Evolutionary conservation across 2,329 filamentous ascomycete genomes (phyloP).

Genomic region (Parastagonospora nodorum): DNA sequence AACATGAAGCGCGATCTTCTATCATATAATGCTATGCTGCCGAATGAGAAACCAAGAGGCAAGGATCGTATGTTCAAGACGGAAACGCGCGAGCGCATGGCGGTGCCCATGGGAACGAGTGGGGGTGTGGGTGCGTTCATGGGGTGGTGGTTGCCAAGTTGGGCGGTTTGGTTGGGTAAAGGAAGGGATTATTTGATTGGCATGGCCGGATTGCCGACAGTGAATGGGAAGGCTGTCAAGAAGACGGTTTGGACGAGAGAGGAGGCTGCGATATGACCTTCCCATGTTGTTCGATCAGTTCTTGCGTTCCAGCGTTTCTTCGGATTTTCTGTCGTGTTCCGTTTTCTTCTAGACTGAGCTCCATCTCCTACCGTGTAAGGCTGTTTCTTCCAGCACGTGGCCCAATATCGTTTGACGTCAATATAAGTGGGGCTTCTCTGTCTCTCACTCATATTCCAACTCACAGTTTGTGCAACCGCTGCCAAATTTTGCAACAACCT

Average conservation of each 20-base stretch:
- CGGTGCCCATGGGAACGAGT: constrained; percentile 39
- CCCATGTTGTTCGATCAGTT: neutral
- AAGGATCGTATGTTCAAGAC: constrained; percentile 30
- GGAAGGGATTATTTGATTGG: constrained; percentile 47
- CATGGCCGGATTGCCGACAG: constrained; percentile 15
- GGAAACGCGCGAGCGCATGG: constrained; percentile 28
- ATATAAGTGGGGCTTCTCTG: no score
- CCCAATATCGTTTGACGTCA: no score
- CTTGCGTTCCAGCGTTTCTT: neutral
- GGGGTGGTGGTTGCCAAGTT: constrained; percentile 46
- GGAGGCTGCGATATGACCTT: constrained; percentile 23
- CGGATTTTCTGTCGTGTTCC: neutral
- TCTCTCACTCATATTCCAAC: no score
- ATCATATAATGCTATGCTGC: constrained; percentile 23
- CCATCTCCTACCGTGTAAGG: neutral
- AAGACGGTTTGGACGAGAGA: constrained; percentile 36
- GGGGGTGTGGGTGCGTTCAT: constrained; percentile 45
- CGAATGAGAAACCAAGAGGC: constrained; percentile 27
- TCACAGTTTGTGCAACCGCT: no score
- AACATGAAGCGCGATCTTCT: constrained; percentile 57
- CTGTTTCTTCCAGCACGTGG: neutral
- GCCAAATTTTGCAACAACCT: no score
- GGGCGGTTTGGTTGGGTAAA: constrained; percentile 48
- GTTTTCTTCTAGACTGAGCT: neutral
- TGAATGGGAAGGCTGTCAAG: constrained; percentile 24